A percentile compares a stretch with the other conserved stretches of the same genome.
phyloP scores from a whole-genome alignment of 345 rosid genomes.

The Conringia planisiliqua region DNA sequence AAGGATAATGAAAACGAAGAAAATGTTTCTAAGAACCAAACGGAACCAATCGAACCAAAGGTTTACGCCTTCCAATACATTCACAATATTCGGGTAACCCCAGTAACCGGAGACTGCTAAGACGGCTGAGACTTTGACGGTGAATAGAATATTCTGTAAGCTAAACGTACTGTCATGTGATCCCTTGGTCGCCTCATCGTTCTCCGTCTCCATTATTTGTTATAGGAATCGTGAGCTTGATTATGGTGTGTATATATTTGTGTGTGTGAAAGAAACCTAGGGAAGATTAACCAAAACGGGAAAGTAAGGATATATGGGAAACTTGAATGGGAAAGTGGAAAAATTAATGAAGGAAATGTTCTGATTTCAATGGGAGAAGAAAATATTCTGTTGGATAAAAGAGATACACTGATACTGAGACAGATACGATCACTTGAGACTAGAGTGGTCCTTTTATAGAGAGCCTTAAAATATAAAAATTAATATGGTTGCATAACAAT shows the following conservation, averaged over 20 bases:
- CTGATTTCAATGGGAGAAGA: neutral
- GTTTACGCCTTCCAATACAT: neutral
- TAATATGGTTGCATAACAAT: no score
- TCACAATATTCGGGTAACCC: neutral
- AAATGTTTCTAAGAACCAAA: neutral
- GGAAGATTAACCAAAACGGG: neutral
- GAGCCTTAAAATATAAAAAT: neutral
- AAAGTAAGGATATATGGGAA: slow-evolving; percentile 15
- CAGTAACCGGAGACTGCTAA: neutral
- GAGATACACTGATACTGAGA: slow-evolving; percentile 1
- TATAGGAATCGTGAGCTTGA: neutral
- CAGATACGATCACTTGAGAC: slow-evolving; percentile 7
- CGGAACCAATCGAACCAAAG: neutral
- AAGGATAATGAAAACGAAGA: neutral
- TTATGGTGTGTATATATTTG: neutral
- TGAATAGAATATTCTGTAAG: neutral
- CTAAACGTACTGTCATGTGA: neutral
- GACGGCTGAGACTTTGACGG: neutral
- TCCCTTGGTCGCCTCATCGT: neutral
- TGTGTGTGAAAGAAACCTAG: neutral
- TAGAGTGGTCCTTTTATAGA: slow-evolving; percentile 19
- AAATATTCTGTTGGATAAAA: slow-evolving; percentile 18
- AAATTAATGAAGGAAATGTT: slow-evolving; percentile 1
- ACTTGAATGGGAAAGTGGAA: neutral
- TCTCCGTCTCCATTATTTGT: slow-evolving; percentile 14